Base-by-base conservation (phyloP, 129 eudicot species). In the Chrysanthemum makinoi region DNA sequence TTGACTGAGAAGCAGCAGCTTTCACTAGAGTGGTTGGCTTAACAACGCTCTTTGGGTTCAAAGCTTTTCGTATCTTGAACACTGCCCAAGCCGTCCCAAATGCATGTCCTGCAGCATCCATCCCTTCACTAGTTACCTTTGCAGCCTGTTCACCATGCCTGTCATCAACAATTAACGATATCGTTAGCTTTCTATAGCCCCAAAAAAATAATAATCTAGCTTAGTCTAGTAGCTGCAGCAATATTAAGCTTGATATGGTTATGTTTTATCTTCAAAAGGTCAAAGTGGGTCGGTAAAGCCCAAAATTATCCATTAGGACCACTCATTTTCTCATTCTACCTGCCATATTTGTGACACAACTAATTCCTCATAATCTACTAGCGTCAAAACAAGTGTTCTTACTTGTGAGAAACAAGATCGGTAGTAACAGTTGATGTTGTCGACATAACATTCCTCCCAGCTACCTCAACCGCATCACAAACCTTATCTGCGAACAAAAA, bases 51-150 rank as follows among this genome's bases (percentile, higher is more conserved):
- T 94, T 94, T 0, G 98, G 98, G 72, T 86, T 87, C 39, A 94
- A 67, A 48, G 98, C 98, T 65, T 89, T 85, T 14, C 96, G 78
- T 16, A 94, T 76, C 86, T 89, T 94, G 68, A 87, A 94, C 39
- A 94, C 93, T 1, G 98, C 91, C 98, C 98, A 94, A 0, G 95
- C 98, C 2, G 96, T 84, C 59, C 95, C 98, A 1, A 87, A 79
- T 0, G 89, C 96, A 69, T 86, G 86, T 61, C 96, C 98, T 17
- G 98, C 96, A 10, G 98, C 98, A 26, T 72, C 82, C 72, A 94
- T 77, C 69, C 98, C 98, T 16, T 81, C 83, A 17, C 77, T 80
- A 0, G 98, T 84, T n/a, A 79, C 98, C 79, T 82, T 67, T 3
- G 84, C 98, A 1, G 97, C 98, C 57, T 84, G 74, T 75, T 94